Conservation (phyloP, 805 yeast genomes). For the Lachancea meyersii region DNA sequence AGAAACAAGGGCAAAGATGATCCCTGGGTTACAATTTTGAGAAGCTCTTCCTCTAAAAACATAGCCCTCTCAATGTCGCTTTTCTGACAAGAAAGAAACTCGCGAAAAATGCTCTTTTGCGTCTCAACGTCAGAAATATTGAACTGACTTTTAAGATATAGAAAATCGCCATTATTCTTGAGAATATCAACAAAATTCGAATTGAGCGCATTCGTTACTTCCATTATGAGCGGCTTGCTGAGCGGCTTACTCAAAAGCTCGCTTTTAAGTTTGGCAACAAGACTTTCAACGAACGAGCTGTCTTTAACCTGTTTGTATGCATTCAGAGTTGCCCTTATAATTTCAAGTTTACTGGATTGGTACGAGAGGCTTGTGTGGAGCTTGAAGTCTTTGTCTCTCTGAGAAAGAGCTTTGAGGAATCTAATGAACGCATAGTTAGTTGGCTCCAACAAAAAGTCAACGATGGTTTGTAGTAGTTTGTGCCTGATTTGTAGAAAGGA, state of each 20-base stretch:
- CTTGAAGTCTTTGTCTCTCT: constrained; percentile 13
- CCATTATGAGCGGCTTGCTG: not conserved
- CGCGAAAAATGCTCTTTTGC: constrained; percentile 25
- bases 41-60: constrained; percentile 15
- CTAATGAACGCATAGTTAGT: constrained; percentile 10
- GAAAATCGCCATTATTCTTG: constrained; percentile 20
- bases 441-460: constrained; percentile 11
- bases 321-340: constrained; percentile 14
- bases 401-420: constrained; percentile 16
- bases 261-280: constrained; percentile 13
- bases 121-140: constrained; percentile 26
- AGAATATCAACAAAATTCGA: constrained; percentile 18
- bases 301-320: constrained; percentile 14
- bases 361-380: constrained; percentile 4
- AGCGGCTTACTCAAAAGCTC: not conserved
- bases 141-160: constrained; percentile 22
- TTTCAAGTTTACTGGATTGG: constrained; percentile 5
- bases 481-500: constrained; percentile 20
- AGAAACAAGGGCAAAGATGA: constrained; percentile 9
- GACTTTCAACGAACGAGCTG: constrained; percentile 10
- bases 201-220: constrained; percentile 18
- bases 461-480: constrained; percentile 16
- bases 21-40: constrained; percentile 9
- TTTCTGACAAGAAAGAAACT: constrained; percentile 10
- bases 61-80: constrained; percentile 9